Conservation (phyloP, 2,329 filamentous ascomycete species). For the Apiospora pterosperma region DNA sequence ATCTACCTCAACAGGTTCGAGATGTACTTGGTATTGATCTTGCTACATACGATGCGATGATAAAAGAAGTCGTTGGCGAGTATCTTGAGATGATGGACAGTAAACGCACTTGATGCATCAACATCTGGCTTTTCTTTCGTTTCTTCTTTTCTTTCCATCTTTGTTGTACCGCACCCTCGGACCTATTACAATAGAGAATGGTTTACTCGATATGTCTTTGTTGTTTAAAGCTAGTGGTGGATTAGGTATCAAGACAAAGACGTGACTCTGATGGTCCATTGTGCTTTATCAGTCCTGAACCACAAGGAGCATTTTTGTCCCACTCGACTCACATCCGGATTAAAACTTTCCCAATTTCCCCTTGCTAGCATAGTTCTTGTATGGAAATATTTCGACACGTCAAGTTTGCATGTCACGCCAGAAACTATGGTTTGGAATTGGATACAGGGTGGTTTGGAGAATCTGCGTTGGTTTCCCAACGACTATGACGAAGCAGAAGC, state of each 20-base stretch:
- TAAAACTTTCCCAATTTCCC: background rate
- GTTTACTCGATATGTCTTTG: background rate
- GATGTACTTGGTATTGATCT: background rate
- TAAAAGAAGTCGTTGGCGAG: background rate
- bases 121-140: fast-evolving
- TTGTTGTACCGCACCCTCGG: background rate
- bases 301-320: background rate
- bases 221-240: background rate
- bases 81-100: background rate
- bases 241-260: background rate
- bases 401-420: too few species aligned
- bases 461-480: too few species aligned
- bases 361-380: background rate
- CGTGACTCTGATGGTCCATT: background rate
- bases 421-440: background rate
- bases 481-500: too few species aligned
- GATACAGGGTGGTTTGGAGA: too few species aligned
- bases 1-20: background rate
- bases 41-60: constrained; percentile 1
- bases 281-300: background rate
- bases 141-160: background rate
- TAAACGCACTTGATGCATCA: background rate
- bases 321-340: background rate
- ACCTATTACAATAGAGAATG: background rate
- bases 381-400: background rate